These are phyloP conservation scores for Dendrobium officinale DNA, from an alignment of 106 monocot species.

Conservation along the genomic window DNA sequence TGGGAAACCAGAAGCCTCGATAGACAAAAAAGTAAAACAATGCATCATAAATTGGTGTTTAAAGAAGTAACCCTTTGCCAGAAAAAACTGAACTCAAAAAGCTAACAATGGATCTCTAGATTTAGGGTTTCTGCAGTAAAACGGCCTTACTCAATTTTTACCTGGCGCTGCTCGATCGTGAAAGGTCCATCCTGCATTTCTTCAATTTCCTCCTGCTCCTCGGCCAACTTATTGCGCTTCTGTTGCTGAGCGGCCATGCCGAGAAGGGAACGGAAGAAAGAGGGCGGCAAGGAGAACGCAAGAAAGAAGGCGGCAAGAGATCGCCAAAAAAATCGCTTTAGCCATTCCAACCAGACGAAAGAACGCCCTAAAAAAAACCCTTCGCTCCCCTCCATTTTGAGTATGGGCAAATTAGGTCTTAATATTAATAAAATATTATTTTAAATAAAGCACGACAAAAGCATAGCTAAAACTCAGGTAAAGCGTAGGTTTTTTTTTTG, in stretches of 20 bases:
- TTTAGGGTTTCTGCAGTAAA: neutral
- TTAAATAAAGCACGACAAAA: no score
- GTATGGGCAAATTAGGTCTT: no score
- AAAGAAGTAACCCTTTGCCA: neutral
- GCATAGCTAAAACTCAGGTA: no score
- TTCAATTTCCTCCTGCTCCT: conserved; percentile 25
- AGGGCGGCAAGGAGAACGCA: neutral
- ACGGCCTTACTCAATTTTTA: neutral
- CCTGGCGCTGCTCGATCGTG: conserved; percentile 54
- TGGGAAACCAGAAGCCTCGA: neutral
- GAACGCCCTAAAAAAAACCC: conserved; percentile 2
- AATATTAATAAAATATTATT: no score
- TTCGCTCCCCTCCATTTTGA: no score
- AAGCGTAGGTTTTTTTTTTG: no score
- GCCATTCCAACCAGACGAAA: neutral
- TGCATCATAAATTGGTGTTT: neutral
- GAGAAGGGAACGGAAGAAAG: neutral
- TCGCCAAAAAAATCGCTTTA: neutral
- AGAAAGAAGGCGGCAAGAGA: no score
- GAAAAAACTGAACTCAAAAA: neutral
- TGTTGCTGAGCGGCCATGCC: conserved; percentile 31
- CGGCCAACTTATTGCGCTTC: conserved; percentile 15
- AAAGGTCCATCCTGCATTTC: conserved; percentile 45
- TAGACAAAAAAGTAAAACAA: neutral
- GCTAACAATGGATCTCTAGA: neutral